phyloP scores from a whole-genome alignment of 495 filamentous ascomycete genomes.

The Xylaria palmicola region DNA sequence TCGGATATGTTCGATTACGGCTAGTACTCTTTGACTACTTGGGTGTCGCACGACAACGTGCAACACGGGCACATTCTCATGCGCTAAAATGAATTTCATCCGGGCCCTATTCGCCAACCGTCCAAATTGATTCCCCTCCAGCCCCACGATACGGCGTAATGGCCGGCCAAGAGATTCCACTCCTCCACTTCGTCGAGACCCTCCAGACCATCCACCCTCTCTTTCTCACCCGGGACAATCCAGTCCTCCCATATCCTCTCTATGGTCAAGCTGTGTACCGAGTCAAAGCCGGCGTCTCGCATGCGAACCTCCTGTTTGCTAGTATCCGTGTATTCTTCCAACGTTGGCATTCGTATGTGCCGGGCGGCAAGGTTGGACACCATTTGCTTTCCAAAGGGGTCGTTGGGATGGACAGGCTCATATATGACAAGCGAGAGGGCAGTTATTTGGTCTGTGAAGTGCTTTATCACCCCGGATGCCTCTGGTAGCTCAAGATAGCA shows the following conservation, averaged over 20 bases:
- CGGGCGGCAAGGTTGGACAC: constrained; percentile 84
- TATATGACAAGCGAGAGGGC: constrained; percentile 73
- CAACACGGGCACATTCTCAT: no score
- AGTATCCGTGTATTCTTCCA: constrained; percentile 66
- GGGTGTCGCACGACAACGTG: no score
- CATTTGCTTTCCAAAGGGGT: constrained; percentile 89
- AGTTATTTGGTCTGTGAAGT: constrained; percentile 59
- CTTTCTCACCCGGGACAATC: constrained; percentile 71
- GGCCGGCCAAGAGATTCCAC: constrained; percentile 80
- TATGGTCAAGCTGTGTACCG: constrained; percentile 60
- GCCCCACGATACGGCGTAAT: constrained; percentile 89
- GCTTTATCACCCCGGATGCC: constrained; percentile 62
- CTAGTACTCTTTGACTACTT: no score
- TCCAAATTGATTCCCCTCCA: constrained; percentile 34
- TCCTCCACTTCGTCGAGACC: constrained; percentile 96
- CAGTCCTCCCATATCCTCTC: constrained; percentile 74
- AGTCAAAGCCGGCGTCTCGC: constrained; percentile 59
- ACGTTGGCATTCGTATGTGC: constrained; percentile 78
- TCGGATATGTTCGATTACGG: no score
- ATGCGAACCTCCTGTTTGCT: constrained; percentile 66
- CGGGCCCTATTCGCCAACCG: neutral
- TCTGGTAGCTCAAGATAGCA: constrained; percentile 71
- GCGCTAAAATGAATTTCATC: neutral
- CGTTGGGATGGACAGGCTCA: constrained; percentile 80
- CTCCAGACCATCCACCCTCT: constrained; percentile 74